These are phyloP conservation scores for Rhizodiscina lignyota DNA, from an alignment of 495 filamentous ascomycete species.

Conservation along the genomic window DNA sequence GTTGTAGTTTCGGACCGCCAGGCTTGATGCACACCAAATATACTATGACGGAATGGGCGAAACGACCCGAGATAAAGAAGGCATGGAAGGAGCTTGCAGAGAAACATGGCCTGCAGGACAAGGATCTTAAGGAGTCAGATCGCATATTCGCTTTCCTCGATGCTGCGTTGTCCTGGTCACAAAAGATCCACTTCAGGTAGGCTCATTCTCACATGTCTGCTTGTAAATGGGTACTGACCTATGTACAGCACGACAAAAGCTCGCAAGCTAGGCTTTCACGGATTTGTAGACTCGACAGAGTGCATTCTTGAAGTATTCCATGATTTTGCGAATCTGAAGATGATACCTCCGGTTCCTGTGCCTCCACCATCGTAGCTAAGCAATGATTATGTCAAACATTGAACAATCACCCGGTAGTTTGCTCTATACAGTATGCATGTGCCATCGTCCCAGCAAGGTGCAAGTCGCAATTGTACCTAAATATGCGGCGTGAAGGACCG, in stretches of 20 bases:
- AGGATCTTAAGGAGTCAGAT: constrained; percentile 16
- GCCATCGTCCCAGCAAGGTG: no score
- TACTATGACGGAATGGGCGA: constrained; percentile 28
- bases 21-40: constrained; percentile 21
- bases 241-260: constrained; percentile 21
- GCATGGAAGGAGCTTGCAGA: constrained; percentile 23
- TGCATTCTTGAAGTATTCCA: constrained; percentile 19
- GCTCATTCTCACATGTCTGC: constrained; percentile 1
- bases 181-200: constrained; percentile 12
- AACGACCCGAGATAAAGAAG: constrained; percentile 23
- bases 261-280: constrained; percentile 23
- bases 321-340: constrained; percentile 19
- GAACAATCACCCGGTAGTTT: no score
- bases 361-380: no score
- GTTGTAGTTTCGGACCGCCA: constrained; percentile 20
- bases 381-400: no score
- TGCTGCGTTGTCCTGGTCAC: constrained; percentile 9
- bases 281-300: constrained; percentile 25
- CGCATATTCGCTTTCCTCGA: constrained; percentile 21
- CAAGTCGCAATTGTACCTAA: no score
- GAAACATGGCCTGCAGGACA: constrained; percentile 12
- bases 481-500: no score
- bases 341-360: constrained; percentile 21
- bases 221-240: background rate
- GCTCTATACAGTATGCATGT: no score